Percentiles rank a stretch among this genome's conserved stretches.
Evolutionary conservation across 2,329 filamentous ascomycete species (phyloP).

Genomic region (Colletotrichum falcatum): DNA sequence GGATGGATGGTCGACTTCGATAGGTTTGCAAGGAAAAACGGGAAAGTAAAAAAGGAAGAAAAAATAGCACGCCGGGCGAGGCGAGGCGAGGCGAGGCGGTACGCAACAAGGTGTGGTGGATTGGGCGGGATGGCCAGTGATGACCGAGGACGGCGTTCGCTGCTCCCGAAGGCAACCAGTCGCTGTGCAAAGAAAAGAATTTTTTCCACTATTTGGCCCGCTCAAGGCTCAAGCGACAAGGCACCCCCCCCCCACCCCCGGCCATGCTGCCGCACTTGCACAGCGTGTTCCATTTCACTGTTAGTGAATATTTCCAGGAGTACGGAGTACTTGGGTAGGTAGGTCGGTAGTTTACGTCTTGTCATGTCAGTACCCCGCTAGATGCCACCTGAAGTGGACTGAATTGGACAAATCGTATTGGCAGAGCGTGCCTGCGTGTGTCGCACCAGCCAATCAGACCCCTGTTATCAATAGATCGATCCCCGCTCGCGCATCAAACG

Average conservation of each 20-base stretch:
- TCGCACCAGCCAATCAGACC: conserved; percentile 29
- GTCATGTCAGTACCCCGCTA: conserved; percentile 31
- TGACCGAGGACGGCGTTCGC: conserved; percentile 40
- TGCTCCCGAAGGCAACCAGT: conserved; percentile 27
- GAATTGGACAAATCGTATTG: conserved; percentile 7
- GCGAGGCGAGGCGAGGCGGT: conserved; percentile 34
- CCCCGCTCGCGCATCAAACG: conserved; percentile 6
- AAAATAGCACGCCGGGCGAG: conserved; percentile 20
- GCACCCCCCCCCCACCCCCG: no score
- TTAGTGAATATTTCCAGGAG: conserved; percentile 23
- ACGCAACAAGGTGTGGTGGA: conserved; percentile 40
- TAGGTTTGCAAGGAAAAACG: conserved; percentile 27
- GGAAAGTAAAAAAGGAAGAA: conserved; percentile 24
- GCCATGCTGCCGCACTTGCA: conserved; percentile 11
- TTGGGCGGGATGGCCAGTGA: conserved; percentile 41
- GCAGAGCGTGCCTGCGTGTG: neutral
- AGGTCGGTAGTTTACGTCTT: conserved; percentile 17
- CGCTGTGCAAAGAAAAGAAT: conserved; percentile 35
- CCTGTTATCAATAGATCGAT: conserved; percentile 40
- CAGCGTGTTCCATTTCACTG: conserved; percentile 32
- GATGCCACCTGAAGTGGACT: conserved; percentile 38
- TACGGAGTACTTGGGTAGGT: neutral
- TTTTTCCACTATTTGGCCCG: conserved; percentile 39
- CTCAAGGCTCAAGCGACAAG: no score
- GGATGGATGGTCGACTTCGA: conserved; percentile 16